Base-by-base conservation (phyloP, 2,329 filamentous ascomycete species). In the Beauveria medogensis region DNA sequence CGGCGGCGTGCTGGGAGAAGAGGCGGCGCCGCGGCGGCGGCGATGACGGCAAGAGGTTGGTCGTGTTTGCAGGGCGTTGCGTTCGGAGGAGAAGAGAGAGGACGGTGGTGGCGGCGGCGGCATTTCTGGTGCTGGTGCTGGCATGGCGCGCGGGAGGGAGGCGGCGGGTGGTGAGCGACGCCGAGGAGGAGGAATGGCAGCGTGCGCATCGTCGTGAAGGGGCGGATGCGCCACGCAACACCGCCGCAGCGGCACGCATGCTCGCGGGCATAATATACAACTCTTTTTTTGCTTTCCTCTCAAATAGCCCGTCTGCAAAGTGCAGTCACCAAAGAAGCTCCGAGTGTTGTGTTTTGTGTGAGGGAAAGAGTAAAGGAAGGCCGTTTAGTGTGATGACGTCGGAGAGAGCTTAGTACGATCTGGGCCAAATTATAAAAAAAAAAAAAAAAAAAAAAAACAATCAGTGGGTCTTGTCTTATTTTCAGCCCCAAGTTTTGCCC, bases 1-100 rank as follows among this genome's bases (percentile, higher is more conserved):
- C 60, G 61, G 46, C 64, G 66, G 44, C 37, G 47, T 57, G 63
- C 30, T 55, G 60, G 55, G 57, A 54, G 44, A 37, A 34, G 60
- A 14, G 4, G 14, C 40, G 47, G 12, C 37, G 55, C 2, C 3
- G 26, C 7, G 18, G 28, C 12, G 16, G 5, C 22, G 52, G 3
- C 5, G 40, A 41, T 1, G 24, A 5, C 37, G 37, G 14, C 2
- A 22, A 18, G 3, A 7, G 8, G 12, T 2, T 57, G n/a, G 44
- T 41, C 6, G 20, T 12, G 18, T 28, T 7, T 3, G 16, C 20
- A 24, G 24, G 54, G 1, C 4, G 34, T 37, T 12, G 34, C 34
- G 34, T 12, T 30, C 28, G 5, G 9, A 30, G 12, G 12, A 37
- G 34, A 4, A 34, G 30, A 34, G 30, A 0, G 30, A 37, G 34